Base-by-base conservation (phyloP, 2,329 filamentous ascomycete genomes). In the Ophiostoma sp. region DNA sequence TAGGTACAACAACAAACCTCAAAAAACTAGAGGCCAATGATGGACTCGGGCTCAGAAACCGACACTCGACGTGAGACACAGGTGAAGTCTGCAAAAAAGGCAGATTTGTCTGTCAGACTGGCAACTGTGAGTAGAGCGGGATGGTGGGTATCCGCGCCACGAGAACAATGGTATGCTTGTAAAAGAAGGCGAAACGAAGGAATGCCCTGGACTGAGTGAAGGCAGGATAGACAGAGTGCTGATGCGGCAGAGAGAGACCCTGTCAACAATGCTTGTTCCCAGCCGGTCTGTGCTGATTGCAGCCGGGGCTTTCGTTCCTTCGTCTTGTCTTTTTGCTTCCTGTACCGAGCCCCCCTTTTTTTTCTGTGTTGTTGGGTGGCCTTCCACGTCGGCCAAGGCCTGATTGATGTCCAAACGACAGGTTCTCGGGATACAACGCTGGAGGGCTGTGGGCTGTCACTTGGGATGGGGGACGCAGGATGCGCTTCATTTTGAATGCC, bases 351-450 rank as follows among this genome's bases (percentile, higher is more conserved):
- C 25, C 25, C 25, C 31, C 17, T 4, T 39, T 39, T 57, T 25
- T 31, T n/a, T 9, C 17, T 33, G 8, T 22, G 12, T 28, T 61
- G 36, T 19, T 31, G 68, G 68, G n/a, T 45, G 68, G 68, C 68
- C 52, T 55, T 36, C 22, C 48, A 69, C 48, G 31, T 17, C 15
- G 48, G 28, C 42, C 64, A 50, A 36, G 45, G 64, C 42, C 64
- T 19, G 28, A 48, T 55, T 55, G 31, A 52, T 69, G 68, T 17
- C 45, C 36, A 59, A 28, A 59, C n/a, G 33, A 48, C 64, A 52
- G 45, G 36, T 39, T 45, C 22, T 61, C 52, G 69, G 69, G 50
- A 70, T 70, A 57, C 68, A 59, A 70, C 68, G 52, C 52, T 45
- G 36, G 50, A 45, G 22, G 9, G 52, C 33, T 31, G 36, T 31